phyloP scores from a whole-genome alignment of 2,329 filamentous ascomycete genomes.

The Fusarium continuum region DNA sequence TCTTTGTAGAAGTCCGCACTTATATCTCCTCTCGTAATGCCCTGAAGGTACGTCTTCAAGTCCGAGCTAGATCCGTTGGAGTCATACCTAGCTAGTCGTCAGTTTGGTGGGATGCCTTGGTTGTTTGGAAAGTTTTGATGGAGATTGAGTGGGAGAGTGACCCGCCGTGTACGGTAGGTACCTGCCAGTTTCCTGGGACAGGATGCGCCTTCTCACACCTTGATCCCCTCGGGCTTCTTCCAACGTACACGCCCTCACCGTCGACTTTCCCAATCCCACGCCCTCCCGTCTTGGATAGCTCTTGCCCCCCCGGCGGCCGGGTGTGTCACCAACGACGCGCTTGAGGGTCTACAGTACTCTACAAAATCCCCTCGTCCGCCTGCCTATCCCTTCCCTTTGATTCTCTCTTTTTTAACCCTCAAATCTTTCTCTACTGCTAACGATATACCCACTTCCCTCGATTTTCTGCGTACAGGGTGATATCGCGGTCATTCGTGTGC shows the following conservation, averaged over 20 bases:
- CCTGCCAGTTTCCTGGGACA: constrained; percentile 25
- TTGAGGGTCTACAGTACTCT: constrained; percentile 33
- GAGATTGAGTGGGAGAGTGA: constrained; percentile 20
- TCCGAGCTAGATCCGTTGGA: constrained; percentile 38
- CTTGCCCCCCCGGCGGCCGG: constrained; percentile 36
- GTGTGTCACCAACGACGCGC: constrained; percentile 41
- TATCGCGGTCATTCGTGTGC: constrained; percentile 39
- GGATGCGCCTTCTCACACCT: constrained; percentile 30
- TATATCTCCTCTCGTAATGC: constrained; percentile 2
- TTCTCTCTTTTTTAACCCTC: constrained; percentile 37
- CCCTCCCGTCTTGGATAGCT: constrained; percentile 37
- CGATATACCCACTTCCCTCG: constrained; percentile 12
- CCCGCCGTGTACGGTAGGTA: constrained; percentile 19
- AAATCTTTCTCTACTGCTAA: constrained; percentile 17
- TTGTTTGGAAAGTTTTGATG: constrained; percentile 19
- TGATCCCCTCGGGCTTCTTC: constrained; percentile 14
- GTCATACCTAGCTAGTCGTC: constrained; percentile 27
- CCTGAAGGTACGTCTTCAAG: constrained; percentile 23
- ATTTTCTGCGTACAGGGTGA: constrained; percentile 38
- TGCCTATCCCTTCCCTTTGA: constrained; percentile 31
- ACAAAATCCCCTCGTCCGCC: constrained; percentile 44
- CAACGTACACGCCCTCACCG: constrained; percentile 25
- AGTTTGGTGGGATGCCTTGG: constrained; percentile 17
- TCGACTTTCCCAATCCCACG: constrained; percentile 18
- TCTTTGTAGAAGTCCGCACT: constrained; percentile 8